Percentiles rank a stretch among this genome's conserved stretches.
These are phyloP conservation scores for Salix koriyanagi DNA, from an alignment of 345 rosid genomes.

Conservation along the genomic window DNA sequence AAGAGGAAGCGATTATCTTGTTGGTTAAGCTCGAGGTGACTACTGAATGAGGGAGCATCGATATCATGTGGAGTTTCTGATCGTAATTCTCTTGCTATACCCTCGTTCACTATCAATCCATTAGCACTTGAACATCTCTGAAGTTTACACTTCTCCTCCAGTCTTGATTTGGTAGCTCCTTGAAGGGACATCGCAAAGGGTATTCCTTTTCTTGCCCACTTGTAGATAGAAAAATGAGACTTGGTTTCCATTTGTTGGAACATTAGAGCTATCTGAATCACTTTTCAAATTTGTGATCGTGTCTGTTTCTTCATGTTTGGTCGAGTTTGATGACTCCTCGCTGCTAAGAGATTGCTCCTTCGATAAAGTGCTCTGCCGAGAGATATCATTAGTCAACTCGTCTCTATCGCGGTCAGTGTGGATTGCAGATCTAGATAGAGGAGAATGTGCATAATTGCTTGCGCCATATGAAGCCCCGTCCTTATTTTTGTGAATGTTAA, in stretches of 20 bases:
- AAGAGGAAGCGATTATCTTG: conserved; percentile 4
- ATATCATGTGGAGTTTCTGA: conserved; percentile 13
- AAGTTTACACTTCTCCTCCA: conserved; percentile 35
- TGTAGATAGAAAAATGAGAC: conserved; percentile 89
- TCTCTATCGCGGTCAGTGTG: conserved; percentile 27
- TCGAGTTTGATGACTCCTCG: conserved; percentile 19
- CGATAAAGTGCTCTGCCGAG: conserved; percentile 31
- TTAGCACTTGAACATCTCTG: conserved; percentile 30
- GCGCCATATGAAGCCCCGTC: conserved; percentile 30
- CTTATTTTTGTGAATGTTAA: conserved; percentile 40
- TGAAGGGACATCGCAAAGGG: conserved; percentile 44
- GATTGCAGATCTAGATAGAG: conserved; percentile 49
- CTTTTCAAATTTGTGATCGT: conserved; percentile 14
- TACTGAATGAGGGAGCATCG: not conserved
- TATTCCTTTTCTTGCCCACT: conserved; percentile 77
- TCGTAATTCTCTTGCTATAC: conserved; percentile 6
- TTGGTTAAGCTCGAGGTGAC: conserved; percentile 15
- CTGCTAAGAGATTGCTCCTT: conserved; percentile 23
- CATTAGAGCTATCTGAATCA: conserved; percentile 31
- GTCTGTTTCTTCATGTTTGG: conserved; percentile 27
- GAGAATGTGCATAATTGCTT: conserved; percentile 29
- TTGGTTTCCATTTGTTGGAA: conserved; percentile 21
- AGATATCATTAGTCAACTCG: conserved; percentile 19
- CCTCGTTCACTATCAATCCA: conserved; percentile 27
- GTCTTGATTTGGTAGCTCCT: conserved; percentile 38